A percentile compares a stretch with the other conserved stretches of the same genome.
Conservation (phyloP, 2,329 filamentous ascomycete species). For the Fusarium oxysporum region DNA sequence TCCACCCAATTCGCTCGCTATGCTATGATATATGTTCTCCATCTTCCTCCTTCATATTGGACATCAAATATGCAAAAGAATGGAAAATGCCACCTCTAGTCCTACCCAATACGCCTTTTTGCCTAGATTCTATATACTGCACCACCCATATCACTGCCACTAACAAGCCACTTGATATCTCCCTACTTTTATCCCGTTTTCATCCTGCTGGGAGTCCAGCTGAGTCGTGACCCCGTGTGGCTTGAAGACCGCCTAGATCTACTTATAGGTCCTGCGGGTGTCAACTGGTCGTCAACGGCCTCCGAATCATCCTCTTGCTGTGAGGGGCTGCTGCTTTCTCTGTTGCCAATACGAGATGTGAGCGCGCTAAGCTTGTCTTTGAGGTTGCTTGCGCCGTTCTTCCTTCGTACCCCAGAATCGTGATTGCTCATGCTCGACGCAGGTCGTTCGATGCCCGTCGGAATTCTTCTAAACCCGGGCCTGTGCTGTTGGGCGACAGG, state of each 20-base stretch:
- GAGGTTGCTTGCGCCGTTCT: conserved; percentile 47
- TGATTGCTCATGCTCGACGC: conserved; percentile 49
- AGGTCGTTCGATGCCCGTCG: conserved; percentile 45
- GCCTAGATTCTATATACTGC: conserved; percentile 27
- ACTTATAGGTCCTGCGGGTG: conserved; percentile 22
- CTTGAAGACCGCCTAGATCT: conserved; percentile 37
- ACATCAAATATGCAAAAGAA: conserved; percentile 23
- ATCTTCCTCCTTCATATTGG: conserved; percentile 2
- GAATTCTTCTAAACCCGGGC: conserved; percentile 42
- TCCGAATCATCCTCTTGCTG: conserved; percentile 41
- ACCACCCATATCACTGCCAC: conserved; percentile 11
- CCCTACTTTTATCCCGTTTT: conserved; percentile 18
- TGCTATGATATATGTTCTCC: conserved; percentile 25
- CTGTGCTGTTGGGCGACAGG: conserved; percentile 25
- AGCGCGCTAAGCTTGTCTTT: conserved; percentile 53
- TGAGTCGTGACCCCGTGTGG: conserved; percentile 32
- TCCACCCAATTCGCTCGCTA: conserved; percentile 14
- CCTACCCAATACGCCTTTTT: conserved; percentile 33
- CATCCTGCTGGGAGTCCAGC: conserved; percentile 34
- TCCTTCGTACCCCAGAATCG: conserved; percentile 44
- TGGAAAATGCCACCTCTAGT: conserved; percentile 24
- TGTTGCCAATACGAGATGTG: conserved; percentile 46
- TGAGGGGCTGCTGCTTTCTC: conserved; percentile 32
- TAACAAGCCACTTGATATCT: neutral
- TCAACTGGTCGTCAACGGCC: conserved; percentile 31